Conservation (phyloP, 352 stramenopile species). For the Globisporangium sylvaticum region DNA sequence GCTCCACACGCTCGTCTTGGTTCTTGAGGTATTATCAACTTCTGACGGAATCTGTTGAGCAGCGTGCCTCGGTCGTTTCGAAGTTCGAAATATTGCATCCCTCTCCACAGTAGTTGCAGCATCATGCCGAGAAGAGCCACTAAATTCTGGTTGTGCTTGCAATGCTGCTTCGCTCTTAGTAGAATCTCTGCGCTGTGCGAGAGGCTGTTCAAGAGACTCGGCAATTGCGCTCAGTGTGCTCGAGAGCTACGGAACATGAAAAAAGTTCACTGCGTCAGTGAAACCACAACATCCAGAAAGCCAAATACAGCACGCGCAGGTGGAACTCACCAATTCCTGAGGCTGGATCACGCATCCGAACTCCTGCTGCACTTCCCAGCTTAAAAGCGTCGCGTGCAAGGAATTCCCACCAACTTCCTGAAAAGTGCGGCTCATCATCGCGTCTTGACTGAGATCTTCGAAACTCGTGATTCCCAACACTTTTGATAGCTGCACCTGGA, state of each 20-base stretch:
- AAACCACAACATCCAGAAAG: no score
- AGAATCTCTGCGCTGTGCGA: not conserved
- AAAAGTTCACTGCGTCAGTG: not conserved
- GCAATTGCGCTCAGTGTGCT: not conserved
- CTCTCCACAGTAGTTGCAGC: not conserved
- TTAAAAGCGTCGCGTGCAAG: constrained; percentile 40
- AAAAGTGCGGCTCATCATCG: constrained; percentile 21
- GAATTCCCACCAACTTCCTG: constrained; percentile 51
- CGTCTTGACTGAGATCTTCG: not conserved
- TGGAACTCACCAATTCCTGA: constrained; percentile 24
- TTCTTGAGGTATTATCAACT: not conserved
- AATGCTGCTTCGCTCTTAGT: not conserved
- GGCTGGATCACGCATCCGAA: constrained; percentile 16
- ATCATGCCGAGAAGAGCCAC: not conserved
- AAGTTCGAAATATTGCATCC: not conserved
- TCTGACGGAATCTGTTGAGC: not conserved
- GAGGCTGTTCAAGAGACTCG: not conserved
- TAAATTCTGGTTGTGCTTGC: not conserved
- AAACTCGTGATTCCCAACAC: not conserved
- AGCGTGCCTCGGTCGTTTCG: not conserved
- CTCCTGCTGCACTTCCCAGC: constrained; percentile 31
- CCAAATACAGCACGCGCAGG: no score
- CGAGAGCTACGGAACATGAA: not conserved
- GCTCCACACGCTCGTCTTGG: not conserved
- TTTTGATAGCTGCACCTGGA: constrained; percentile 5